phyloP scores from a whole-genome alignment of 495 filamentous ascomycete species.

The Hypoxylon subgilvum region DNA sequence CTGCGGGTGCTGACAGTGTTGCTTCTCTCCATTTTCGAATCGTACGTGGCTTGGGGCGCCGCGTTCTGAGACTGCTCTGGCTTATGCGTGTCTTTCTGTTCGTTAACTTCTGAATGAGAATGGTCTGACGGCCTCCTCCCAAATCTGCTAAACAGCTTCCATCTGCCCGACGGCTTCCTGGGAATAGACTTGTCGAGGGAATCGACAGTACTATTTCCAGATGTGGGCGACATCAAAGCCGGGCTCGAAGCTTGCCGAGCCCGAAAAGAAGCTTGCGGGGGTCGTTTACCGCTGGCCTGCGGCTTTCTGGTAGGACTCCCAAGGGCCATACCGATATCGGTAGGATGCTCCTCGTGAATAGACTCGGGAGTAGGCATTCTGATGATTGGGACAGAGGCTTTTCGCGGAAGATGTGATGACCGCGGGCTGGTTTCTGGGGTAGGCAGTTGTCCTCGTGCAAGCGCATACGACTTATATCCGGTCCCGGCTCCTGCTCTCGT shows the following conservation, averaged over 20 bases:
- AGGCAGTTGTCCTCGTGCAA: constrained; percentile 45
- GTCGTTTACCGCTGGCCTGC: constrained; percentile 13
- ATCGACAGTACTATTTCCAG: constrained; percentile 34
- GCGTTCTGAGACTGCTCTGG: constrained; percentile 12
- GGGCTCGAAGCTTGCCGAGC: constrained; percentile 22
- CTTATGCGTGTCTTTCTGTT: constrained; percentile 15
- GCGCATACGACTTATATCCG: constrained; percentile 39
- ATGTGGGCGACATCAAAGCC: constrained; percentile 29
- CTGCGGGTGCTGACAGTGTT: constrained; percentile 44
- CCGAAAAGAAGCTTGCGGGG: constrained; percentile 19
- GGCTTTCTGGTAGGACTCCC: constrained; percentile 56
- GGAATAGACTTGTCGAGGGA: constrained; percentile 48
- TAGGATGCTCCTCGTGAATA: constrained; percentile 39
- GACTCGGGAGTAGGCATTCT: constrained; percentile 51
- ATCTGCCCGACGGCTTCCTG: constrained; percentile 55
- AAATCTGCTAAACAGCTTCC: constrained; percentile 59
- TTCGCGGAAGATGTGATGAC: constrained; percentile 26
- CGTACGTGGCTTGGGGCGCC: constrained; percentile 5
- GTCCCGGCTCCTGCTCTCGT: constrained; percentile 26
- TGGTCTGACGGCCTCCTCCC: constrained; percentile 49
- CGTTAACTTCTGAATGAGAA: constrained; percentile 19
- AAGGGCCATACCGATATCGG: constrained; percentile 64
- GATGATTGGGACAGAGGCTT: constrained; percentile 32
- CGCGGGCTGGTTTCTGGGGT: constrained; percentile 53
- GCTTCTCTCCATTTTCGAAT: constrained; percentile 40